Evolutionary conservation across 768 basidiomycete species (phyloP), one percentile per base, ranked within the genome.

Genomic region (Russula emetica): DNA sequence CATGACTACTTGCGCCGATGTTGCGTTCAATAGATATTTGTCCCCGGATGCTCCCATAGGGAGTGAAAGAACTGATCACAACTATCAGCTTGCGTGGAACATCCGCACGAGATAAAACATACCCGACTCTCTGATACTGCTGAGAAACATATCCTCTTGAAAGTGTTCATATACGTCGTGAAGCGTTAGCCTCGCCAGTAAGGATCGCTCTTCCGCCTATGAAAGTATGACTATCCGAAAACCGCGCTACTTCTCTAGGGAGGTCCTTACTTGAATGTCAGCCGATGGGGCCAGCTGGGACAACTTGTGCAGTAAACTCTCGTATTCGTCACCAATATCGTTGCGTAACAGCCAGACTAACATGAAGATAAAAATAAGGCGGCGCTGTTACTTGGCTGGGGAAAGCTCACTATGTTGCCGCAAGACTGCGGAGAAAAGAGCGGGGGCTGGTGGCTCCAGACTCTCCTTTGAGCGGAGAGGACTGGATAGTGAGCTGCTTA

Each of bases 61-160:
- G 61, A 94, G 80, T 3, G 92, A 85, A 64, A 96, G 88, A 26
- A 90, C 90, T 97, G 66, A 38, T 22, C 62, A 38, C 36, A 28
- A 3, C 20, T 7, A 58, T 52, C 32, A 62, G 49, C 47, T 11
- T 13, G 13, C 20, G n/a, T 42, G 51, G 11, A 16, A 7, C 10
- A 49, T n/a, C 30, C 11, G 38, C 42, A 60, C 52, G 16, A 40
- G 30, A 49, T 18, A 9, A 44, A 45, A 76, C 92, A 40, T 70
- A 96, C 94, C 87, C 1, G 96, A 96, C 72, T 98, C 96, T 0
- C 88, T 83, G 26, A 98, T 76, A 20, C 94, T 94, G 70, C 88
- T 94, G 62, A 97, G 78, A 72, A 94, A 90, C 78, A 97, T 90
- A 71, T 98, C 94, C 0, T 84, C 80, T 36, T 84, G 83, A 78